Evolutionary conservation across 78 protist genomes (phyloP).

Genomic region (Protostelium mycophagum): DNA sequence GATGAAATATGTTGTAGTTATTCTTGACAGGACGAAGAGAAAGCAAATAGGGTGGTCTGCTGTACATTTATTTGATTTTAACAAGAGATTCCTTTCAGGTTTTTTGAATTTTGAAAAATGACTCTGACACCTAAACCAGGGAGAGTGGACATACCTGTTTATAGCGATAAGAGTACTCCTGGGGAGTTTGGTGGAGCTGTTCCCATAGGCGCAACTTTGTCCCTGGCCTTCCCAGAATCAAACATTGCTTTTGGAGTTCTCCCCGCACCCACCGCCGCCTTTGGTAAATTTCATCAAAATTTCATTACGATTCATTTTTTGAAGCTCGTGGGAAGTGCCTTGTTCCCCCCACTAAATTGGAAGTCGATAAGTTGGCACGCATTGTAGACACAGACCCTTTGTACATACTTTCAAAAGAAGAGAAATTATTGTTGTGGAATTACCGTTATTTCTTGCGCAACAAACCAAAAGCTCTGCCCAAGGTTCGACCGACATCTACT

Average conservation of each 20-base stretch:
- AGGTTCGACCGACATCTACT: slow-evolving; percentile 18
- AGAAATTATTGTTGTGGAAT: slow-evolving; percentile 32
- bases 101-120: neutral
- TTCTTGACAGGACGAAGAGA: neutral
- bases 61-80: neutral
- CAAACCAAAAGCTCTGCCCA: slow-evolving; percentile 69
- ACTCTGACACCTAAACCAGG: neutral
- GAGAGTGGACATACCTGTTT: neutral
- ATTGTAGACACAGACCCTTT: slow-evolving; percentile 37
- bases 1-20: too few relatives aligned
- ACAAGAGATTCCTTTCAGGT: neutral
- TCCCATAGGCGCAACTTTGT: neutral
- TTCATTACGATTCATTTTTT: neutral
- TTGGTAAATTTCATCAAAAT: neutral
- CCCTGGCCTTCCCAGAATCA: neutral
- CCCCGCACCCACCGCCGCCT: neutral
- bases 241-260: neutral
- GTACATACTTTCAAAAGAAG: slow-evolving; percentile 33
- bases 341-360: neutral
- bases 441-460: slow-evolving; percentile 37
- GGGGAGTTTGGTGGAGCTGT: neutral
- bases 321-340: neutral
- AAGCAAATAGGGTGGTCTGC: neutral
- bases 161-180: neutral
- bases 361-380: neutral